These are phyloP conservation scores for Vaccinium darrowii DNA, from an alignment of 148 eudicot genomes.

Conservation along the genomic window DNA sequence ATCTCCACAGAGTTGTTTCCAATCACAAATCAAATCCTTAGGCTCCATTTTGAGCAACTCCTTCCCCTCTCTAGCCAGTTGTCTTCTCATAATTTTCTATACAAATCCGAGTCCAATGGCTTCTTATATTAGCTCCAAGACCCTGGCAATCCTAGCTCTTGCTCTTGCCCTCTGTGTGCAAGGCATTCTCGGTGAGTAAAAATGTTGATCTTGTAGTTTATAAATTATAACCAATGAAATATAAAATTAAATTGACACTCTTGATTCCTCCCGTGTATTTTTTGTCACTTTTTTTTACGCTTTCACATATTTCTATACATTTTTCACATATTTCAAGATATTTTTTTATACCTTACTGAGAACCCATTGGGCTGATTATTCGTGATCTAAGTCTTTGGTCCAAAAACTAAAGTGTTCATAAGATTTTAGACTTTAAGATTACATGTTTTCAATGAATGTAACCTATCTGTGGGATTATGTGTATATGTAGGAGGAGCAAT, in stretches of 20 bases:
- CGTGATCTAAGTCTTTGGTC: not conserved
- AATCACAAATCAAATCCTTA: not conserved
- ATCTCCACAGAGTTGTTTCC: not conserved
- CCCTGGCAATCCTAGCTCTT: constrained; percentile 22
- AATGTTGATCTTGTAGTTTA: not conserved
- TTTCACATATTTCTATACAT: no score
- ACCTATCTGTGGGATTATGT: not conserved
- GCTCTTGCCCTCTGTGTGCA: constrained; percentile 18
- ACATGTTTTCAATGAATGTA: not conserved
- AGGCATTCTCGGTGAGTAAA: constrained; percentile 15
- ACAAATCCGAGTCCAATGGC: constrained; percentile 11
- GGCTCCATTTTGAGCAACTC: not conserved
- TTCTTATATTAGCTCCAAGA: constrained; percentile 16
- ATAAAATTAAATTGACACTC: no score
- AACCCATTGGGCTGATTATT: no score
- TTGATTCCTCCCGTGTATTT: no score
- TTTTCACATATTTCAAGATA: no score
- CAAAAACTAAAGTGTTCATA: not conserved
- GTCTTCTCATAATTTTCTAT: not conserved
- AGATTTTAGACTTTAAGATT: not conserved
- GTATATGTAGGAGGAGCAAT: constrained; percentile 34
- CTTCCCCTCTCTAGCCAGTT: not conserved
- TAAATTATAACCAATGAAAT: no score
- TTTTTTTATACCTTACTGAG: no score
- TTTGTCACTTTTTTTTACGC: no score